Conservation (phyloP, 2,329 filamentous ascomycete genomes). For the Monilinia laxa region DNA sequence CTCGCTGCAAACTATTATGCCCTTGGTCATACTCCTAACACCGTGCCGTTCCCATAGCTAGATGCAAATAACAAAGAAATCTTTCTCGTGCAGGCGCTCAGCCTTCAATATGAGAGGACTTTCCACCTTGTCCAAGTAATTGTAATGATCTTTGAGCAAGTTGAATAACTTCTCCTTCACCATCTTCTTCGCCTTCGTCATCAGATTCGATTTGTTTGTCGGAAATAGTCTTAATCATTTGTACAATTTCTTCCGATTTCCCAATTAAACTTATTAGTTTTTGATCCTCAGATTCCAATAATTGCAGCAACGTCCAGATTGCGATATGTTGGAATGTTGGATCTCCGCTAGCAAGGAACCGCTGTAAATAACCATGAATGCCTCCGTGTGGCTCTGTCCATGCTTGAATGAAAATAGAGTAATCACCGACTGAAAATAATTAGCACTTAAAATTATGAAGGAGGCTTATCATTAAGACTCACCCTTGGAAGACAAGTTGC, state of each 20-base stretch:
- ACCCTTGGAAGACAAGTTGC: slow-evolving; percentile 97
- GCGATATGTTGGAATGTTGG: slow-evolving; percentile 99
- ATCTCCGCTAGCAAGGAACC: slow-evolving; percentile 91
- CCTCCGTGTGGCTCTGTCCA: slow-evolving; percentile 92
- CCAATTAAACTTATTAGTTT: slow-evolving; percentile 84
- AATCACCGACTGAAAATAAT: slow-evolving; percentile 79
- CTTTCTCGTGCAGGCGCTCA: slow-evolving; percentile 44
- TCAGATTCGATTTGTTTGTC: slow-evolving; percentile 87
- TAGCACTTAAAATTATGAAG: slow-evolving; percentile 30
- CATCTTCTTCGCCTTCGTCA: slow-evolving; percentile 82
- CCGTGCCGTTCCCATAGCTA: slow-evolving; percentile 38
- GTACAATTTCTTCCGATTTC: slow-evolving; percentile 85
- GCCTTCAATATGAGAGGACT: slow-evolving; percentile 76
- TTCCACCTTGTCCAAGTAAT: slow-evolving; percentile 74
- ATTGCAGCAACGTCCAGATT: slow-evolving; percentile 94
- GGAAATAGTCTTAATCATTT: slow-evolving; percentile 88
- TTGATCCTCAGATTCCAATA: slow-evolving; percentile 92
- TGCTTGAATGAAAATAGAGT: slow-evolving; percentile 91
- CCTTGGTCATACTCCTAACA: slow-evolving; percentile 41
- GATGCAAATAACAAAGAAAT: slow-evolving; percentile 40
- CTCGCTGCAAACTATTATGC: slow-evolving; percentile 40
- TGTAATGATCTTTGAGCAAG: slow-evolving; percentile 89
- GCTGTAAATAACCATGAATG: slow-evolving; percentile 90
- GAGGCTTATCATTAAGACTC: slow-evolving; percentile 37
- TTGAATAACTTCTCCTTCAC: slow-evolving; percentile 88